Conservation (phyloP, 129 eudicot genomes). For the Flaveria linearis region DNA sequence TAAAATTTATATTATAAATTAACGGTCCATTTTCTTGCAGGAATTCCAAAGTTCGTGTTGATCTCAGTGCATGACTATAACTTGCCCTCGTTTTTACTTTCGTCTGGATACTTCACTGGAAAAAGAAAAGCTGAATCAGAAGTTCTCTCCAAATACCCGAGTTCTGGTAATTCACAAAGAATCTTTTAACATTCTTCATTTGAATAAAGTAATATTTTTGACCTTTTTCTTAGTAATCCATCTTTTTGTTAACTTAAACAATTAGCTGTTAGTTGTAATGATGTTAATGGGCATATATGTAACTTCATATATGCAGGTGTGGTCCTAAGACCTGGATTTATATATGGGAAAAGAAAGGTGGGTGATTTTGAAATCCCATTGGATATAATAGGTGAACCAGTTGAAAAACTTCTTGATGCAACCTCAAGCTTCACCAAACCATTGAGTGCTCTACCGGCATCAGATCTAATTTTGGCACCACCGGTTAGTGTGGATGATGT, state of each 20-base stretch:
- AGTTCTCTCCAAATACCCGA: constrained; percentile 81
- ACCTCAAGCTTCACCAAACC: constrained; percentile 75
- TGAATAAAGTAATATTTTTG: background rate
- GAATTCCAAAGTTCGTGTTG: constrained; percentile 86
- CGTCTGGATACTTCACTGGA: constrained; percentile 90
- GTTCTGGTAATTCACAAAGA: constrained; percentile 54
- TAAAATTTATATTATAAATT: too few species aligned
- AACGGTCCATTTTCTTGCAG: constrained; percentile 39
- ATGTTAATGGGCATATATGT: background rate
- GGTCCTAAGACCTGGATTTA: constrained; percentile 86
- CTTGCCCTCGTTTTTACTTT: constrained; percentile 80
- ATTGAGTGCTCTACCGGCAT: constrained; percentile 72
- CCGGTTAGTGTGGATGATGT: constrained; percentile 90
- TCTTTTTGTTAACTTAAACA: background rate
- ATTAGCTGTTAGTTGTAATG: background rate
- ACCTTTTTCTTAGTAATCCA: background rate
- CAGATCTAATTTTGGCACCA: constrained; percentile 82
- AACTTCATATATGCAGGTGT: constrained; percentile 55
- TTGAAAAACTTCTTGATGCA: constrained; percentile 66
- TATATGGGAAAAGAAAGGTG: constrained; percentile 92
- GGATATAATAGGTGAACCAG: constrained; percentile 80
- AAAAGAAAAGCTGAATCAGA: constrained; percentile 98
- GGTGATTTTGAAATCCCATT: constrained; percentile 88
- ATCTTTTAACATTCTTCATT: constrained; percentile 1
- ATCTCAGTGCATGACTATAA: constrained; percentile 98